A percentile compares a stretch with the other conserved stretches of the same genome.
These are phyloP conservation scores for Inosperma sp. DNA, from an alignment of 768 basidiomycete genomes.

Conservation along the genomic window DNA sequence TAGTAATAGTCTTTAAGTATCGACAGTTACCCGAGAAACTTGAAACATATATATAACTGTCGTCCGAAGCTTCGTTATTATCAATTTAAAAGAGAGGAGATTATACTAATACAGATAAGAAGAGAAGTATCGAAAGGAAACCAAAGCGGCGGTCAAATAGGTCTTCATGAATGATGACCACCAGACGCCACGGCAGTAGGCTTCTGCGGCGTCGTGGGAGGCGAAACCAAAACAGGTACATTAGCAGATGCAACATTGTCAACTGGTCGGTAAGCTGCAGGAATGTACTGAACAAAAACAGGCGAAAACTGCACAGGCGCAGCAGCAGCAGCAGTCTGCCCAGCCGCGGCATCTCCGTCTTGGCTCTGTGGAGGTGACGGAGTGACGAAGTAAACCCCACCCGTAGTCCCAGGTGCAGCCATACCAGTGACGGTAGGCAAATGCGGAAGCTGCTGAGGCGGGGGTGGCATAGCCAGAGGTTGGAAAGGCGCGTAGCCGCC, in stretches of 20 bases:
- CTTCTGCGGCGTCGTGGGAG: constrained; percentile 22
- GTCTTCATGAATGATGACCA: neutral
- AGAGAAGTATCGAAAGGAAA: too few species aligned
- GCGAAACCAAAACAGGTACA: constrained; percentile 21
- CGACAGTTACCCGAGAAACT: too few species aligned
- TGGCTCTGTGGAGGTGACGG: constrained; percentile 24
- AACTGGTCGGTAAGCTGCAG: constrained; percentile 3
- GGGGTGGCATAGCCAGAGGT: constrained; percentile 23
- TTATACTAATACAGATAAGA: too few species aligned
- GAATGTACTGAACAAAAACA: constrained; percentile 11
- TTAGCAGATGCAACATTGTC: constrained; percentile 12
- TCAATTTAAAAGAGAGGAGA: too few species aligned
- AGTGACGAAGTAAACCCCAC: constrained; percentile 17
- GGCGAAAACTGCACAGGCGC: constrained; percentile 9
- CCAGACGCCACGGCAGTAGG: constrained; percentile 4
- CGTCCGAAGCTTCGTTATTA: too few species aligned
- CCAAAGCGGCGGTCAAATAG: too few species aligned
- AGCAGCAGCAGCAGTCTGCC: neutral
- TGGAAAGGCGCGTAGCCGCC: constrained; percentile 21
- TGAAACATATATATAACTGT: too few species aligned
- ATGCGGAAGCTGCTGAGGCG: constrained; percentile 9
- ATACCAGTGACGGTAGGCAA: constrained; percentile 2
- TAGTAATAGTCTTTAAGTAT: too few species aligned
- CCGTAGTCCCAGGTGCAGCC: constrained; percentile 7
- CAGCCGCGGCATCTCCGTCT: constrained; percentile 5